Evolutionary conservation across 202 grass and related monocot genomes (phyloP).

Genomic region (Musa balbisiana): DNA sequence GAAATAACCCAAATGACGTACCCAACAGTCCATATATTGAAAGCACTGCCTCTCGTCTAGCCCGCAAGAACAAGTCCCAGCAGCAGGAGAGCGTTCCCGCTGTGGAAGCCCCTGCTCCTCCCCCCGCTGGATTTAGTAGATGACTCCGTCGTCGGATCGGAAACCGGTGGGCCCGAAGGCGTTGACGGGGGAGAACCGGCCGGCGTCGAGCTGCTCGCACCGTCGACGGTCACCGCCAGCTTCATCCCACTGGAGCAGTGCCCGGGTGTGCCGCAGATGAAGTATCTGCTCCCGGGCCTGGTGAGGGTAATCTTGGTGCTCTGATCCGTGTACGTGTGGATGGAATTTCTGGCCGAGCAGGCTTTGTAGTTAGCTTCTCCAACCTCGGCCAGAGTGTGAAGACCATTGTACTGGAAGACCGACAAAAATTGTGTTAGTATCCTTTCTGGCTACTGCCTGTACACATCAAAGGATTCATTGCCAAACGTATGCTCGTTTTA

Average conservation of each 20-base stretch:
- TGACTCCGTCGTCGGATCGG: constrained; percentile 6
- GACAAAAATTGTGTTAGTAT: neutral
- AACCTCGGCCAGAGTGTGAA: constrained; percentile 57
- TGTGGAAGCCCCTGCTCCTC: neutral
- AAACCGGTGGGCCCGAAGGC: constrained; percentile 12
- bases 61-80: neutral
- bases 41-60: neutral
- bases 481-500: no score
- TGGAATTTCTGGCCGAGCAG: constrained; percentile 44
- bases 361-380: constrained; percentile 34
- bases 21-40: no score
- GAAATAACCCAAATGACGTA: no score
- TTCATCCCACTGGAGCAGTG: constrained; percentile 77
- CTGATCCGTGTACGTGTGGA: constrained; percentile 46
- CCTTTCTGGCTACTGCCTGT: no score
- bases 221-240: constrained; percentile 37
- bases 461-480: no score
- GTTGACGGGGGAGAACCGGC: constrained; percentile 17
- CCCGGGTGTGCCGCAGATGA: constrained; percentile 50
- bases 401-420: constrained; percentile 48
- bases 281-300: constrained; percentile 59
- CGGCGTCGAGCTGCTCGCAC: neutral
- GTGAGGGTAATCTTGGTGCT: constrained; percentile 57
- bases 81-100: neutral
- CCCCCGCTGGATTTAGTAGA: constrained; percentile 15